Conservation (phyloP, 257 asterid genomes). For the Buddleja alternifolia region DNA sequence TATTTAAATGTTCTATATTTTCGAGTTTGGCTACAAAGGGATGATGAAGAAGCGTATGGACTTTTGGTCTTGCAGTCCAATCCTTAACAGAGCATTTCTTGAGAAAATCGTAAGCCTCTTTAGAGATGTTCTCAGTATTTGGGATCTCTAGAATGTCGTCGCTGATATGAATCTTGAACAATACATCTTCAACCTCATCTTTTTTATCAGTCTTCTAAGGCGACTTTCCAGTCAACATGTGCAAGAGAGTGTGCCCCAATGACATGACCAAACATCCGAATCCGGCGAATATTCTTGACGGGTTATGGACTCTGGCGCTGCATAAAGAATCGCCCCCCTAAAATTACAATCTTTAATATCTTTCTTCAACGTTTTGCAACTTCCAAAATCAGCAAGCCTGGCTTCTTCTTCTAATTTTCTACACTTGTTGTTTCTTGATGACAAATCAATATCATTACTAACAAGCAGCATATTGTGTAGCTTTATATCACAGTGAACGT, state of each 20-base stretch:
- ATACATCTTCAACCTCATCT: constrained; percentile 7
- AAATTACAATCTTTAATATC: too few relatives aligned
- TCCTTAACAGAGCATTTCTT: constrained; percentile 27
- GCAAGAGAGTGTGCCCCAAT: constrained; percentile 28
- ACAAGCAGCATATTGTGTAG: constrained; percentile 30
- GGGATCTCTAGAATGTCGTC: too few relatives aligned
- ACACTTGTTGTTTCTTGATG: too few relatives aligned
- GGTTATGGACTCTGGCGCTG: constrained; percentile 33
- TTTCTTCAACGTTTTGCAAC: too few relatives aligned
- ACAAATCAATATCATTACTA: too few relatives aligned
- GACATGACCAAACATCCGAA: constrained; percentile 38
- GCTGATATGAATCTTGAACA: constrained; percentile 25
- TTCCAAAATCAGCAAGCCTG: too few relatives aligned
- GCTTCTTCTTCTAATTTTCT: too few relatives aligned
- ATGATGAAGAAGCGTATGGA: constrained; percentile 23
- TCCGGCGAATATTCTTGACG: constrained; percentile 18
- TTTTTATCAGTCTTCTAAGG: constrained; percentile 16
- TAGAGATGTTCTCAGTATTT: too few relatives aligned
- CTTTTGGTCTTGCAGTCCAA: constrained; percentile 23
- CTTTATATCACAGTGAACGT: too few relatives aligned
- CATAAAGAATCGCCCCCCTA: constrained; percentile 33
- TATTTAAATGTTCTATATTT: too few relatives aligned
- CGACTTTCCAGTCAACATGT: constrained; percentile 25
- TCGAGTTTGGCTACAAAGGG: too few relatives aligned
- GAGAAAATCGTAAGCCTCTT: too few relatives aligned